Percentiles rank a stretch among this genome's conserved stretches.
These are phyloP conservation scores for Aspergillus haitiensis DNA, from an alignment of 495 filamentous ascomycete genomes.

Conservation along the genomic window DNA sequence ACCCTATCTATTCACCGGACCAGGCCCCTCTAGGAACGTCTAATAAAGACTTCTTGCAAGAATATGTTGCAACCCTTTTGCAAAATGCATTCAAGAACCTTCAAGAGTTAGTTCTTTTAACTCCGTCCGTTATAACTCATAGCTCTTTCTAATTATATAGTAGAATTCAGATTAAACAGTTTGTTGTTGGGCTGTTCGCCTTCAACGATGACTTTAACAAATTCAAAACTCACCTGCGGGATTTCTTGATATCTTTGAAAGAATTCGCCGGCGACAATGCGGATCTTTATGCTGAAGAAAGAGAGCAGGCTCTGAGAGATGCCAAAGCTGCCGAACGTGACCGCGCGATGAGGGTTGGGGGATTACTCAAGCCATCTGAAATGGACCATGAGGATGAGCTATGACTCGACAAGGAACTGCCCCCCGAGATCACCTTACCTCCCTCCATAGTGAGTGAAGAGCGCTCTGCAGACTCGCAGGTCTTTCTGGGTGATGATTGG, in stretches of 20 bases:
- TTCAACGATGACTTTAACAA: constrained; percentile 77
- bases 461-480: constrained; percentile 11
- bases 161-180: constrained; percentile 82
- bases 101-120: constrained; percentile 65
- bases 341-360: constrained; percentile 86
- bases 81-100: constrained; percentile 92
- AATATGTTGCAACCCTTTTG: constrained; percentile 82
- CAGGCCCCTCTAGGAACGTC: constrained; percentile 79
- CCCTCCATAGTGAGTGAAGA: constrained; percentile 19
- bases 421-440: constrained; percentile 51
- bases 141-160: constrained; percentile 35
- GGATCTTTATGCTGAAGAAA: constrained; percentile 92
- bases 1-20: constrained; percentile 80
- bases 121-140: not conserved
- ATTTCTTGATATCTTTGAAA: constrained; percentile 95
- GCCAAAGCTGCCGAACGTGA: constrained; percentile 79
- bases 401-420: constrained; percentile 73
- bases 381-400: constrained; percentile 90
- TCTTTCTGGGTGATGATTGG: constrained; percentile 25
- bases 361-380: constrained; percentile 88
- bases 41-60: constrained; percentile 86
- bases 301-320: constrained; percentile 78
- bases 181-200: constrained; percentile 83
- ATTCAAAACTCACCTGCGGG: constrained; percentile 91
- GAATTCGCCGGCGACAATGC: constrained; percentile 84